Evolutionary conservation across 108 stramenopile species (phyloP), one percentile per base, ranked within the genome.

Genomic region (Nitzschia palea): DNA sequence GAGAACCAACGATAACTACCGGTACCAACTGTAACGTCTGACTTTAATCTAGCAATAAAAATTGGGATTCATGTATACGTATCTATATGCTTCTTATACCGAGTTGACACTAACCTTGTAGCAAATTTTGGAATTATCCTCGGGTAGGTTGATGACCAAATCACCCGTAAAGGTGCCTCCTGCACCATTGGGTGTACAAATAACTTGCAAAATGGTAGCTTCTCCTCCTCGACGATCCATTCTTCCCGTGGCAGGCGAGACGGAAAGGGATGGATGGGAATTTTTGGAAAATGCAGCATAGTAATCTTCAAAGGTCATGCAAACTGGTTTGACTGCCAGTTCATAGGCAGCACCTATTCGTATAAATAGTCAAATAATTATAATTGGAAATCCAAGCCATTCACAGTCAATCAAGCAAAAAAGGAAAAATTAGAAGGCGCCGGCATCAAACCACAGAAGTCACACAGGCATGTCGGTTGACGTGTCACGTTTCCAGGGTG

Each of bases 241-340:
- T 26, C 92, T 63, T 27, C 92, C 92, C 9, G 78, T 74, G 9
- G 71, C 52, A 0, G 92, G 92, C 14, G 71, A 55, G 2, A 93
- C 86, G 9, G 86, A 80, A 33, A 93, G 74, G 15, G 84, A 89
- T 30, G 89, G 92, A 57, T 93, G 89, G 30, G 87, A 89, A 32
- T 75, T 87, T 3, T 70, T 0, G 1, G 84, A 55, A 63, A 90
- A 93, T 22, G 80, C 79, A 15, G 89, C 89, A 62, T 71, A 93
- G 48, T 73, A 93, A 74, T 93, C 92, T 71, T 93, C 92, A 68
- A 89, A 93, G 17, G 83, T 84, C 92, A 93, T 93, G 61, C 92
- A 93, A 26, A 86, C 73, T 10, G 92, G 87, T 40, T 70, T 65
- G 37, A 89, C 82, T 18, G 57, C 68, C 15, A 92, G 64, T 14